Evolutionary conservation across 495 filamentous ascomycete genomes (phyloP).

Genomic region (Haplographium delicatum): DNA sequence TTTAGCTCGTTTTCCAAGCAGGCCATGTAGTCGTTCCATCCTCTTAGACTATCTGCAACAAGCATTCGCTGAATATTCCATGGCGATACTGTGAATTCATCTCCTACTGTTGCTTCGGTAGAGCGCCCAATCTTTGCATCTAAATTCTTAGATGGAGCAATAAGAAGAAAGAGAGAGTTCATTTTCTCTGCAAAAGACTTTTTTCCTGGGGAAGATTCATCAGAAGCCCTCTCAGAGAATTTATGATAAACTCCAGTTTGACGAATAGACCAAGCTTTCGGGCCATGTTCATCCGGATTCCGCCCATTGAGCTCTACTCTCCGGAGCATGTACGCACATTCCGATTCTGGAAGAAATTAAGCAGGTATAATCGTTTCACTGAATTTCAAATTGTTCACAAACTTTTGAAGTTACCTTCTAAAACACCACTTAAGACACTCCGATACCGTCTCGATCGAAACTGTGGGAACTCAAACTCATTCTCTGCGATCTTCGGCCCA

Average conservation of each 20-base stretch:
- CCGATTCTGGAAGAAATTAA: neutral
- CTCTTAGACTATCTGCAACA: constrained; percentile 11
- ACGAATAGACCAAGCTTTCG: constrained; percentile 12
- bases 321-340: constrained; percentile 11
- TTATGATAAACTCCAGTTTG: constrained; percentile 19
- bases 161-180: constrained; percentile 10
- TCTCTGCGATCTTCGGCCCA: constrained; percentile 8
- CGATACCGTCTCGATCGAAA: neutral
- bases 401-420: neutral
- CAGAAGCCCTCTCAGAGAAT: neutral
- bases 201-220: neutral
- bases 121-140: neutral
- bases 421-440: neutral
- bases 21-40: constrained; percentile 18
- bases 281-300: neutral
- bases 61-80: constrained; percentile 16
- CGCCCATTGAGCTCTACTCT: constrained; percentile 9
- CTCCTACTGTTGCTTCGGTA: neutral
- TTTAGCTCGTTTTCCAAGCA: constrained; percentile 7
- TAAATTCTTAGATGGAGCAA: constrained; percentile 9
- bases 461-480: constrained; percentile 15
- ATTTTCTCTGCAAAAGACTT: neutral
- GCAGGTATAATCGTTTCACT: neutral
- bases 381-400: neutral
- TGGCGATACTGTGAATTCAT: neutral